These are phyloP conservation scores for Spergularia bocconei DNA, from an alignment of 148 eudicot genomes.

Conservation along the genomic window DNA sequence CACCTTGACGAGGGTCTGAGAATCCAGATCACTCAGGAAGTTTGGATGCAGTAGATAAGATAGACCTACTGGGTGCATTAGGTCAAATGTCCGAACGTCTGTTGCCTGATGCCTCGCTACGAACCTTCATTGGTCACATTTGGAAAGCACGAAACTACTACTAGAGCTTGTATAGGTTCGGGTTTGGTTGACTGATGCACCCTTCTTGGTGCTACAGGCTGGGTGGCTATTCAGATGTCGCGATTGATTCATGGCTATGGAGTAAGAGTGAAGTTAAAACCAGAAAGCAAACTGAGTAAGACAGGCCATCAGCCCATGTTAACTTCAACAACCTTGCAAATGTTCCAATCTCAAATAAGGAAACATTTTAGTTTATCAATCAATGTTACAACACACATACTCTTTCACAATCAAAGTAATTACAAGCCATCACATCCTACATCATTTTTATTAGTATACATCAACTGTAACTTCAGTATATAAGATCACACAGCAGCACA, in stretches of 20 bases:
- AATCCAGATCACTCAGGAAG: background rate
- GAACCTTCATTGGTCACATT: too few relatives aligned
- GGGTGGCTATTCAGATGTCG: background rate
- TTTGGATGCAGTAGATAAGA: background rate
- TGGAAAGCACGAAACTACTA: too few relatives aligned
- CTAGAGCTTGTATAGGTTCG: too few relatives aligned
- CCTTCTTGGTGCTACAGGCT: too few relatives aligned
- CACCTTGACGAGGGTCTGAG: background rate
- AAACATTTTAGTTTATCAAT: background rate
- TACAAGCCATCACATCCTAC: conserved; percentile 40
- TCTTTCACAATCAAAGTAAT: conserved; percentile 34
- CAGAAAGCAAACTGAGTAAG: background rate
- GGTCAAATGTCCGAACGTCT: background rate
- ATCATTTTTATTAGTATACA: conserved; percentile 40
- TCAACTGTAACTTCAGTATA: conserved; percentile 30
- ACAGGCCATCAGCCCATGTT: background rate
- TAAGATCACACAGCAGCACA: conserved; percentile 37
- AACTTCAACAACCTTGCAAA: background rate
- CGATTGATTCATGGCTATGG: background rate
- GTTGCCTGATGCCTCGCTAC: too few relatives aligned
- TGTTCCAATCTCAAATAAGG: background rate
- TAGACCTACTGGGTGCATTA: background rate
- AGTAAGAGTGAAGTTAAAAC: background rate
- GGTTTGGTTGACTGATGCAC: too few relatives aligned
- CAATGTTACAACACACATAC: conserved; percentile 11